Evolutionary conservation across 2,329 filamentous ascomycete genomes (phyloP), one percentile per base, ranked within the genome.

Genomic region (Zasmidium citrigriseum): DNA sequence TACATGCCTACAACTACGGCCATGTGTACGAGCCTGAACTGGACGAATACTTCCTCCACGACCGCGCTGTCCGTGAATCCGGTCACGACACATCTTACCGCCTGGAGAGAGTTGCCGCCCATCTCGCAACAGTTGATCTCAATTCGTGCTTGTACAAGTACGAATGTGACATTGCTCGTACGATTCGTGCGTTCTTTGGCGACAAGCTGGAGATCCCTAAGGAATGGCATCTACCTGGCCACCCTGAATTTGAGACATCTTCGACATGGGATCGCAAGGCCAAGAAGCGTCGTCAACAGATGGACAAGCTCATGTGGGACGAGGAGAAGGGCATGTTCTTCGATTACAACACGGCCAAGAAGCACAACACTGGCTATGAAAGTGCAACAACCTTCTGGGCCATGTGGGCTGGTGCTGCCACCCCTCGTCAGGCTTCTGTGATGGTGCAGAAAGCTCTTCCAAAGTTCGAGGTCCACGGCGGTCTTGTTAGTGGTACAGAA

Each of bases 101-200:
- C 18, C 82, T 99, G 20, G 95, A 98, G 76, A 88, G 86, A 48
- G 83, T 96, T 22, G 93, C 90, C 68, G 95, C 91, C 11, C 86
- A 97, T 71, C 81, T 98, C 23, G 95, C 93, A 11, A 97, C 93
- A 0, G 91, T 98, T 59, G 95, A 99, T 71, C 83, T 98, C 55
- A 98, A 99, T 78, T 95, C 92, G 24, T 82, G 96, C 25, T 80
- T 99, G 24, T 99, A 95, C 84, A 98, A 98, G 77, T 98, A 98
- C 72, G 95, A 99, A 77, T 88, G 88, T 25, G 95, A 99, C 70
- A 97, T 99, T 72, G 88, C 90, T 2, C 86, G 89, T 61, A 89
- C 87, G 9, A 96, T 99, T 68, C 89, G 91, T 56, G 89, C 83
- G 50, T 82, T 91, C 66, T 98, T 98, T 75, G 84, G 85, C 55